Conservation (phyloP, 139 green algal species). For the Micromonas commoda region DNA sequence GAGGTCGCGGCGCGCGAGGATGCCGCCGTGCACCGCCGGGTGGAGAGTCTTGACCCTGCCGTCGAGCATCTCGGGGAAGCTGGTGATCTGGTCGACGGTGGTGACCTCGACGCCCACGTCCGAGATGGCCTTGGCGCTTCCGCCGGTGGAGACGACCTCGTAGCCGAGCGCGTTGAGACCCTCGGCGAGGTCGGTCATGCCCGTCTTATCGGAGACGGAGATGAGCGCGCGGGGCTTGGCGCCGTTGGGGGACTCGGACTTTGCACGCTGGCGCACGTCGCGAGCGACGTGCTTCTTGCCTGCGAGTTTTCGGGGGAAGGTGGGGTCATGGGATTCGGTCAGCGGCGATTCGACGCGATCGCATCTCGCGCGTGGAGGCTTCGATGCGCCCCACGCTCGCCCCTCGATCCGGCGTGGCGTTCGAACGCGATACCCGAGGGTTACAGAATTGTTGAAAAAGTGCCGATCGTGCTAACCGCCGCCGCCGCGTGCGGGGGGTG, state of each 20-base stretch:
- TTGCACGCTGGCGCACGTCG: too few species aligned
- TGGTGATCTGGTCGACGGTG: conserved; percentile 70
- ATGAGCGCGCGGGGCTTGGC: conserved; percentile 58
- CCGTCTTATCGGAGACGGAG: conserved; percentile 88
- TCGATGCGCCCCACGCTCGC: too few species aligned
- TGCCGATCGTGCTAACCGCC: too few species aligned
- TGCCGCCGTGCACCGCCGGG: conserved; percentile 91
- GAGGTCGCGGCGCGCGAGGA: conserved; percentile 81
- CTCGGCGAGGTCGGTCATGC: conserved; percentile 71
- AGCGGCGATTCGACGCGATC: too few species aligned
- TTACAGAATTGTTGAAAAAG: too few species aligned
- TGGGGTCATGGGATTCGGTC: too few species aligned
- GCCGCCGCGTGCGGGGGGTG: too few species aligned
- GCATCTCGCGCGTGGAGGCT: too few species aligned
- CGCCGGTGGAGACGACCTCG: conserved; percentile 91
- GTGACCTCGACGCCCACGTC: conserved; percentile 69
- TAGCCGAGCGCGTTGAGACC: conserved; percentile 73
- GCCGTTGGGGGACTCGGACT: not conserved
- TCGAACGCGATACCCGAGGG: too few species aligned
- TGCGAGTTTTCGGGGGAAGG: too few species aligned
- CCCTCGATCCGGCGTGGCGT: too few species aligned
- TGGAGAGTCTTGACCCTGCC: conserved; percentile 98
- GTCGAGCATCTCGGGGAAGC: conserved; percentile 93
- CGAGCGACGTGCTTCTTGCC: too few species aligned
- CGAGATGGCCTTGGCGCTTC: conserved; percentile 77